Evolutionary conservation across 768 basidiomycete species (phyloP).

Genomic region (Chiua virens): DNA sequence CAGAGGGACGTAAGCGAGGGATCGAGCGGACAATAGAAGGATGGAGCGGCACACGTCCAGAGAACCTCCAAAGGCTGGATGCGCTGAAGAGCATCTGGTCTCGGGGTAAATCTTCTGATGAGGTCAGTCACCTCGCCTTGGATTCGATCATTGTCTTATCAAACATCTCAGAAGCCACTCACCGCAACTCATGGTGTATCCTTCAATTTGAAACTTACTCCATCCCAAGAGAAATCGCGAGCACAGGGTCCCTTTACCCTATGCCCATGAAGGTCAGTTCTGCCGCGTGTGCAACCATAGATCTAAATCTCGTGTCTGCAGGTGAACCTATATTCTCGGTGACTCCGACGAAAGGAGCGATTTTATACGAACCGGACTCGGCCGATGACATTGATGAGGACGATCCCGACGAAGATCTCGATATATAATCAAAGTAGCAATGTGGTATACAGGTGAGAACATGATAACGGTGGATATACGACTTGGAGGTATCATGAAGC

Average conservation of each 20-base stretch:
- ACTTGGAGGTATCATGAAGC: neutral
- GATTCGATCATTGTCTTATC: neutral
- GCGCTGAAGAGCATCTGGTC: slow-evolving; percentile 50
- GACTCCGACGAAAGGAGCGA: slow-evolving; percentile 42
- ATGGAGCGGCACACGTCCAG: slow-evolving; percentile 48
- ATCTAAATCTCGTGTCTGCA: slow-evolving; percentile 18
- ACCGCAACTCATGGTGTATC: slow-evolving; percentile 72
- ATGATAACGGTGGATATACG: neutral
- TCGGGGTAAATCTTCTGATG: slow-evolving; percentile 30
- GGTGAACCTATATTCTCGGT: slow-evolving; percentile 31
- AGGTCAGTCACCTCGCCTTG: slow-evolving; percentile 29
- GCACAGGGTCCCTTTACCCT: slow-evolving; percentile 87
- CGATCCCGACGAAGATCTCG: slow-evolving; percentile 93
- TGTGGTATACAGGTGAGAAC: neutral
- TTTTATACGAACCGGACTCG: slow-evolving; percentile 90
- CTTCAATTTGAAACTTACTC: slow-evolving; percentile 86
- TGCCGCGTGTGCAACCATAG: neutral
- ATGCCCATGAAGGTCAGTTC: slow-evolving; percentile 76
- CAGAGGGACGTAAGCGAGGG: slow-evolving; percentile 49
- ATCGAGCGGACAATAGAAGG: slow-evolving; percentile 65
- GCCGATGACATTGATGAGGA: slow-evolving; percentile 95
- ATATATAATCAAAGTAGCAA: slow-evolving; percentile 49
- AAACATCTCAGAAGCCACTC: slow-evolving; percentile 33
- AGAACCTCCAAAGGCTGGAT: slow-evolving; percentile 51
- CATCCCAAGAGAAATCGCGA: slow-evolving; percentile 75